Evolutionary conservation across 148 eudicot genomes (phyloP).

Genomic region (Vaccinium darrowii): DNA sequence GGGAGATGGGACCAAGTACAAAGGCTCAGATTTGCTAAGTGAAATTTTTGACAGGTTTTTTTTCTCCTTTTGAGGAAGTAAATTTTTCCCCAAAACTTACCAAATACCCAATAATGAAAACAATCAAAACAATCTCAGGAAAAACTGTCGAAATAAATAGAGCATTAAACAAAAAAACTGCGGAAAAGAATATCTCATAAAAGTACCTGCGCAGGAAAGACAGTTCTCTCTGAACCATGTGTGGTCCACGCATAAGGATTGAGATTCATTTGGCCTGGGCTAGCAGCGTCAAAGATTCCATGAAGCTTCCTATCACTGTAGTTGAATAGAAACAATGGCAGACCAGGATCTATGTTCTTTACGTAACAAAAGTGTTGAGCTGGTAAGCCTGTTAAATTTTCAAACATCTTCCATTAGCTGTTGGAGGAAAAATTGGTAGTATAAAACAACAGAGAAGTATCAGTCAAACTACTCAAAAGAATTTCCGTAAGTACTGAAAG

Average conservation of each 20-base stretch:
- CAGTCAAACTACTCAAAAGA: neutral
- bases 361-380: conserved; percentile 54
- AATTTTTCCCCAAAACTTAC: neutral
- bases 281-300: conserved; percentile 82
- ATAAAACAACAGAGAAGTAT: neutral
- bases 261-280: conserved; percentile 64
- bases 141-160: neutral
- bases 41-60: neutral
- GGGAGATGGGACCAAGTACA: neutral
- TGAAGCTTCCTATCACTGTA: conserved; percentile 61
- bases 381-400: conserved; percentile 60
- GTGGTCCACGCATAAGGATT: conserved; percentile 76
- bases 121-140: neutral
- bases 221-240: conserved; percentile 58
- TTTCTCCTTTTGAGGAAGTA: neutral
- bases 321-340: conserved; percentile 78
- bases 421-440: neutral
- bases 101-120: neutral
- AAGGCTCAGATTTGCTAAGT: neutral
- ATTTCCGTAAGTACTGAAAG: neutral
- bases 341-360: conserved; percentile 62
- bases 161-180: conserved; percentile 11
- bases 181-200: neutral
- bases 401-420: neutral
- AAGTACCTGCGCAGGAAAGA: conserved; percentile 79